phyloP scores from a whole-genome alignment of 345 rosid genomes.

The Melastoma malabathricum region DNA sequence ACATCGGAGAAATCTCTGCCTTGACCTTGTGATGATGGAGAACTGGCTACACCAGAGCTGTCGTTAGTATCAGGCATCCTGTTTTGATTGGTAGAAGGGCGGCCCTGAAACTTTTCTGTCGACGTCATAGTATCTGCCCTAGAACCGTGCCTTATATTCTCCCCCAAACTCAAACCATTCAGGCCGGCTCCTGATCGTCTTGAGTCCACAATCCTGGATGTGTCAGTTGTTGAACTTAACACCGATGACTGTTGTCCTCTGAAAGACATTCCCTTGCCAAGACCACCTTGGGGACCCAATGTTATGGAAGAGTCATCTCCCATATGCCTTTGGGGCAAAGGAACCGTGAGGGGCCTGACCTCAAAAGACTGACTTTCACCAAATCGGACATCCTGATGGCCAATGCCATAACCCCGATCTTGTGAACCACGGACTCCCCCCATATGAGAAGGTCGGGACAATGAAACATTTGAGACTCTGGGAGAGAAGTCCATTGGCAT shows the following conservation, averaged over 20 bases:
- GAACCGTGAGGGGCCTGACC: conserved; percentile 52
- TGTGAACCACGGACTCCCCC: conserved; percentile 63
- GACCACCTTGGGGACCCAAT: conserved; percentile 97
- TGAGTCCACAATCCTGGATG: conserved; percentile 31
- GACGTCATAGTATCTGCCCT: conserved; percentile 34
- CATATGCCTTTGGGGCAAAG: conserved; percentile 57
- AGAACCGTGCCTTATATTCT: conserved; percentile 22
- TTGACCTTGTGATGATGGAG: conserved; percentile 34
- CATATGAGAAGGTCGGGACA: conserved; percentile 57
- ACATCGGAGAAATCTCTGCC: conserved; percentile 23
- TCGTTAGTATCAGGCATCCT: conserved; percentile 15
- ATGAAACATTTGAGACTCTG: conserved; percentile 50
- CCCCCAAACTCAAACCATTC: conserved; percentile 46
- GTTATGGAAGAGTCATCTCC: conserved; percentile 62
- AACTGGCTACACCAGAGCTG: conserved; percentile 13
- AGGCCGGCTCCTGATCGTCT: conserved; percentile 41
- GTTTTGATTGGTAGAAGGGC: conserved; percentile 31
- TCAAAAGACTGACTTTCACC: conserved; percentile 69
- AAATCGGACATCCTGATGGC: conserved; percentile 54
- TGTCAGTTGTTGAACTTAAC: conserved; percentile 29
- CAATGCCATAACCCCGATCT: conserved; percentile 39
- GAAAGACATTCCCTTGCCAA: conserved; percentile 77
- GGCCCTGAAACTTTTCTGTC: conserved; percentile 37
- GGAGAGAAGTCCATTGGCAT: conserved; percentile 57
- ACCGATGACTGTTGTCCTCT: conserved; percentile 37